Evolutionary conservation across 2,329 filamentous ascomycete species (phyloP).

Genomic region (Colletotrichum sublineola): DNA sequence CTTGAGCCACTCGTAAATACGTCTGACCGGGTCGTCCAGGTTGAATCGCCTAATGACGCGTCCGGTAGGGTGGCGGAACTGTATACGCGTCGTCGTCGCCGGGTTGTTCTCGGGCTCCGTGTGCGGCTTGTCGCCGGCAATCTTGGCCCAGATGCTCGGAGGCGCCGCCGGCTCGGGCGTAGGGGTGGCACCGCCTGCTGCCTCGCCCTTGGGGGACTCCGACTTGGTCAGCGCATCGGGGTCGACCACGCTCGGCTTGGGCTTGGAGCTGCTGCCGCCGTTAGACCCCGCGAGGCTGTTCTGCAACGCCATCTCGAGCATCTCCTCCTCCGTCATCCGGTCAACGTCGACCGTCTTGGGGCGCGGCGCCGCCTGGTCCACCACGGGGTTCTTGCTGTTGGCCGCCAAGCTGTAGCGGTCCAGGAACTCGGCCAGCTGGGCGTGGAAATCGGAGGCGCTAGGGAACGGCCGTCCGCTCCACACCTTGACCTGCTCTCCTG

Average conservation of each 20-base stretch:
- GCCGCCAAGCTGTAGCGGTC: constrained; percentile 92
- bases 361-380: constrained; percentile 79
- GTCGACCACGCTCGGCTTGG: constrained; percentile 74
- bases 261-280: constrained; percentile 51
- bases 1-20: constrained; percentile 98
- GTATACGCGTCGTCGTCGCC: constrained; percentile 84
- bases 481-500: constrained; percentile 95
- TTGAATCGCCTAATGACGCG: constrained; percentile 90
- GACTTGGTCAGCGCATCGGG: constrained; percentile 89
- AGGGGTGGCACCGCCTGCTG: constrained; percentile 19
- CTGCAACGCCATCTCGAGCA: constrained; percentile 92
- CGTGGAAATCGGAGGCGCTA: constrained; percentile 82
- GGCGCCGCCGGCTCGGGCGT: constrained; percentile 46
- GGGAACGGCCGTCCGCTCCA: constrained; percentile 91
- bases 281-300: constrained; percentile 79
- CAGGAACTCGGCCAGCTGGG: constrained; percentile 95
- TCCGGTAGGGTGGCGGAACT: constrained; percentile 88
- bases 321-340: constrained; percentile 96
- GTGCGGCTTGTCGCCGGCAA: constrained; percentile 80
- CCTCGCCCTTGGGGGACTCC: constrained; percentile 58
- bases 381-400: constrained; percentile 93
- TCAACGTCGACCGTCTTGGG: constrained; percentile 80
- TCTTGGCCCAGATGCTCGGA: constrained; percentile 71
- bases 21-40: constrained; percentile 79
- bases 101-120: constrained; percentile 81